Evolutionary conservation across 805 yeast species (phyloP).

Genomic region (Saccharomycopsis sp.): DNA sequence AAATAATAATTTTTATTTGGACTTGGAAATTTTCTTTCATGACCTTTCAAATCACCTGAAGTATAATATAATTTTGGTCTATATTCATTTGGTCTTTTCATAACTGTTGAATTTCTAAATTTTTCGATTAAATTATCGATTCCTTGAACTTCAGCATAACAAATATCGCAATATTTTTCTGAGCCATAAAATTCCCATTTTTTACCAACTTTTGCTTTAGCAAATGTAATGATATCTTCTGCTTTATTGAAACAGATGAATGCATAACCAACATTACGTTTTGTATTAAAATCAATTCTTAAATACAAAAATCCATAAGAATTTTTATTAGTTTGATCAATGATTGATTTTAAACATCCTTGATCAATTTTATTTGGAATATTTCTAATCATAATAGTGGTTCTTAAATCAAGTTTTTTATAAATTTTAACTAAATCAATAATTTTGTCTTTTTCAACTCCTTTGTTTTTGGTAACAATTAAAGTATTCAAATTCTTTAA

Average conservation of each 20-base stretch:
- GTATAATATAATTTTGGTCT: slow-evolving; percentile 39
- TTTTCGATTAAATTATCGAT: slow-evolving; percentile 33
- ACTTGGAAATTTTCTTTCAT: slow-evolving; percentile 28
- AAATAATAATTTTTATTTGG: too few relatives aligned
- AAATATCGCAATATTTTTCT: slow-evolving; percentile 39
- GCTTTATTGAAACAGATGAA: slow-evolving; percentile 45
- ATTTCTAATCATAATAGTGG: slow-evolving; percentile 42
- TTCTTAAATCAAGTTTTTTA: slow-evolving; percentile 33
- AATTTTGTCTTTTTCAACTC: slow-evolving; percentile 18
- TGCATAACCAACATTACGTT: slow-evolving; percentile 57
- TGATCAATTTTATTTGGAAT: slow-evolving; percentile 43
- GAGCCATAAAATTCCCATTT: slow-evolving; percentile 39
- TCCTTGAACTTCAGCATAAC: slow-evolving; percentile 45
- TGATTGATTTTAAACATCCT: slow-evolving; percentile 32
- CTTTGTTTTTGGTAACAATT: too few relatives aligned
- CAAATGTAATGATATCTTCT: slow-evolving; percentile 33
- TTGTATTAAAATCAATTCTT: slow-evolving; percentile 41
- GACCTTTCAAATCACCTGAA: slow-evolving; percentile 32
- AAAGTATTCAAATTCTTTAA: too few relatives aligned
- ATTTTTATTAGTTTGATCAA: slow-evolving; percentile 33
- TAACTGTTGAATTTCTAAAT: slow-evolving; percentile 39
- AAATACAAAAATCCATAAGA: slow-evolving; percentile 33
- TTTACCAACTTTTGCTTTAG: slow-evolving; percentile 34
- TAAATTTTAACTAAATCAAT: slow-evolving; percentile 32
- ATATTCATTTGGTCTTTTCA: slow-evolving; percentile 36